Percentiles rank a stretch among this genome's conserved stretches.
Conservation (phyloP, 2,329 filamentous ascomycete genomes). For the Sporothrix pallida region DNA sequence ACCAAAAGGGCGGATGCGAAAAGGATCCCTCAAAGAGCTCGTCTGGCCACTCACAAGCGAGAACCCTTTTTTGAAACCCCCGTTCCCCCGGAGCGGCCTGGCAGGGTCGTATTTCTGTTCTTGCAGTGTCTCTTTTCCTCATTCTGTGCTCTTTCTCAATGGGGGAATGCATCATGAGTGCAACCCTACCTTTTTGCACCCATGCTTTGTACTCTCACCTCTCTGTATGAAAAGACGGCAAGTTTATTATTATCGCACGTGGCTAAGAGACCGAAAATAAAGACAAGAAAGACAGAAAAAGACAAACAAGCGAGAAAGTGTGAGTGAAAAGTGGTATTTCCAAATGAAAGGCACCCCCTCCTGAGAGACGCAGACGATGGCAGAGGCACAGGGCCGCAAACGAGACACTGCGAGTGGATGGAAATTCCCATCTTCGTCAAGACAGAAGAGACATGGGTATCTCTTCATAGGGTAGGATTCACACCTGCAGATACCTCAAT, state of each 20-base stretch:
- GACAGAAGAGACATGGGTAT: neutral
- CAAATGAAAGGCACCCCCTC: neutral
- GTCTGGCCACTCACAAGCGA: neutral
- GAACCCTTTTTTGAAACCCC: neutral
- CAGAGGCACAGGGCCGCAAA: neutral
- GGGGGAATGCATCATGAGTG: neutral
- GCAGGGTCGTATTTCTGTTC: neutral
- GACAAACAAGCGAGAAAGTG: too few relatives aligned
- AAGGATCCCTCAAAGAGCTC: neutral
- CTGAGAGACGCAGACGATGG: neutral
- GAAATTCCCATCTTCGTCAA: neutral
- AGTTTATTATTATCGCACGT: slow-evolving; percentile 20
- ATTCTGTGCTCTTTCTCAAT: too few relatives aligned
- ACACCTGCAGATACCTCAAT: neutral
- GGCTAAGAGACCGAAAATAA: slow-evolving; percentile 9
- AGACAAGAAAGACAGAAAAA: neutral
- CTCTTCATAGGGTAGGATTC: neutral
- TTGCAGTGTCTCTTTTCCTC: too few relatives aligned
- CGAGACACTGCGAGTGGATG: neutral
- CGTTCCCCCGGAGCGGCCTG: slow-evolving; percentile 23
- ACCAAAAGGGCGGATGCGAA: neutral
- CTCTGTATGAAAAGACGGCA: neutral
- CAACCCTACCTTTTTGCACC: neutral
- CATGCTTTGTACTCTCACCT: too few relatives aligned
- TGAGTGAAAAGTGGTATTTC: neutral